Percentiles rank a stretch among this genome's conserved stretches.
Conservation (phyloP, 1,139 yeast genomes). For the Williopsis jadinii region DNA sequence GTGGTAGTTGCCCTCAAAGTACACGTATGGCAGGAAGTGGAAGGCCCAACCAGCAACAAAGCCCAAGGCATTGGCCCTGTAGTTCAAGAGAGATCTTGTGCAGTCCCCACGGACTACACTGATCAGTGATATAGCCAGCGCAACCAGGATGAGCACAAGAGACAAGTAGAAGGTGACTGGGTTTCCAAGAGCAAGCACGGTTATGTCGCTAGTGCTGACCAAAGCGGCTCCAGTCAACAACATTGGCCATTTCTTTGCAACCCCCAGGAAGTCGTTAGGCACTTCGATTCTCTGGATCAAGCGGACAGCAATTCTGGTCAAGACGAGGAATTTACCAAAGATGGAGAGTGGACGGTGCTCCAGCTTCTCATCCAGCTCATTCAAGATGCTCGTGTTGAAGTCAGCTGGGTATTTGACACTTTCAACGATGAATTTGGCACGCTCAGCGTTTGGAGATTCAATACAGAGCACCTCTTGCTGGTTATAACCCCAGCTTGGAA, state of each 20-base stretch:
- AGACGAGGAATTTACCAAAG: conserved; percentile 13
- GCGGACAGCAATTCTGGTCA: conserved; percentile 11
- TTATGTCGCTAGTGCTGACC: conserved; percentile 37
- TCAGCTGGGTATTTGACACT: conserved; percentile 48
- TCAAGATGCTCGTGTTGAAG: conserved; percentile 22
- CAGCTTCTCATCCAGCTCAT: conserved; percentile 25
- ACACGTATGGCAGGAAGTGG: conserved; percentile 47
- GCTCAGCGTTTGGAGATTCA: conserved; percentile 49
- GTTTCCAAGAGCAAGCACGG: conserved; percentile 53
- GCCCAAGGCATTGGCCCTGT: conserved; percentile 30
- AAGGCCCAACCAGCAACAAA: conserved; percentile 50
- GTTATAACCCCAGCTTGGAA: conserved; percentile 64
- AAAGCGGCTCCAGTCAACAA: conserved; percentile 46
- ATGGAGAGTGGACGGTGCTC: conserved; percentile 19
- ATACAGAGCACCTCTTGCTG: conserved; percentile 78
- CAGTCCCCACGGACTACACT: conserved; percentile 13
- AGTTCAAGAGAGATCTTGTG: conserved; percentile 7
- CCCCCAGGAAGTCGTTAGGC: conserved; percentile 5
- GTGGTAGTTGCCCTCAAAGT: conserved; percentile 47
- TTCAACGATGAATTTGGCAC: conserved; percentile 63
- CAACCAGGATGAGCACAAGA: conserved; percentile 16
- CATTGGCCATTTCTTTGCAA: conserved; percentile 45
- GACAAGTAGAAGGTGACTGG: conserved; percentile 41
- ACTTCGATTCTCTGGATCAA: conserved; percentile 10
- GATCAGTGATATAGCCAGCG: conserved; percentile 7